These are phyloP conservation scores for Colletotrichum eleusines DNA, from an alignment of 2,329 filamentous ascomycete genomes.

Conservation along the genomic window DNA sequence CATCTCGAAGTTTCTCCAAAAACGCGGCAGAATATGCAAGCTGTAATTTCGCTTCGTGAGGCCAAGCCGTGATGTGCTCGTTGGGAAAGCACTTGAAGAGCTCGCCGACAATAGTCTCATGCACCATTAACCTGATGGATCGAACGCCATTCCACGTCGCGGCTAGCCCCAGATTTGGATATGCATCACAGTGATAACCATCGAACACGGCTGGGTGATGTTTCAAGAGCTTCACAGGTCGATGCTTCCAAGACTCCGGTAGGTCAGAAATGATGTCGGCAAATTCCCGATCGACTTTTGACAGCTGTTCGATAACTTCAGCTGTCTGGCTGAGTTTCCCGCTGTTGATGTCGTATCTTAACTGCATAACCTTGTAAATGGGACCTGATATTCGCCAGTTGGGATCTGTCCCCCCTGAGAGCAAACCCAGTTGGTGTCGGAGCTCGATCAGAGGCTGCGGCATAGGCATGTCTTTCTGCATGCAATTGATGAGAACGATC, in stretches of 20 bases:
- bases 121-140: slow-evolving; percentile 59
- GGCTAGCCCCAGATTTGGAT: slow-evolving; percentile 58
- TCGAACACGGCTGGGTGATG: slow-evolving; percentile 56
- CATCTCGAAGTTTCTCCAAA: slow-evolving; percentile 55
- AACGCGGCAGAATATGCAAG: slow-evolving; percentile 54
- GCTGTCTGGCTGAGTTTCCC: slow-evolving; percentile 52
- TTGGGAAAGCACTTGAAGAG: slow-evolving; percentile 51
- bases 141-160: slow-evolving; percentile 63
- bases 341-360: slow-evolving; percentile 60
- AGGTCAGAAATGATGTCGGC: slow-evolving; percentile 54
- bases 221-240: slow-evolving; percentile 53
- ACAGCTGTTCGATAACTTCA: slow-evolving; percentile 52
- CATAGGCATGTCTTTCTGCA: slow-evolving; percentile 62
- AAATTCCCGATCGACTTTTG: slow-evolving; percentile 58
- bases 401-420: slow-evolving; percentile 53
- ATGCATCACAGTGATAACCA: slow-evolving; percentile 58
- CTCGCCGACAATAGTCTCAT: slow-evolving; percentile 61
- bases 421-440: slow-evolving; percentile 55
- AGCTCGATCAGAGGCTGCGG: slow-evolving; percentile 62
- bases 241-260: slow-evolving; percentile 57
- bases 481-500: slow-evolving; percentile 64
- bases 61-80: slow-evolving; percentile 43
- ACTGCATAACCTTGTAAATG: slow-evolving; percentile 59
- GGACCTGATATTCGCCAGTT: slow-evolving; percentile 59
- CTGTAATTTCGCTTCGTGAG: slow-evolving; percentile 50